A percentile compares a stretch with the other conserved stretches of the same genome.
phyloP scores from a whole-genome alignment of 768 basidiomycete genomes.

The Rubroboletus pulcherrimus region DNA sequence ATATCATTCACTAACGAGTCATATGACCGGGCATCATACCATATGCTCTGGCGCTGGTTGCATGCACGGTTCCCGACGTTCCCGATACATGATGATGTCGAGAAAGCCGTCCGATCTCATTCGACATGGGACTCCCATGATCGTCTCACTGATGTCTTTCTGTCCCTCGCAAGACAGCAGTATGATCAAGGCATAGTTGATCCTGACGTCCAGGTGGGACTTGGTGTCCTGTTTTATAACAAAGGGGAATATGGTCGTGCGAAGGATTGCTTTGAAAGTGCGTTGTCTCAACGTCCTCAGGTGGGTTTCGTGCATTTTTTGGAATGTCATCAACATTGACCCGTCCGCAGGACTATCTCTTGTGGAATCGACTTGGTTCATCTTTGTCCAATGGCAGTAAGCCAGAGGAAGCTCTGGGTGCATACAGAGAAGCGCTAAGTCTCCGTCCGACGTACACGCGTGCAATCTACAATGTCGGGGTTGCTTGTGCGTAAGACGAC shows the following conservation, averaged over 20 bases:
- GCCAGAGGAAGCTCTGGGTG: conserved; percentile 89
- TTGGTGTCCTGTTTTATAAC: conserved; percentile 91
- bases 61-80: conserved; percentile 57
- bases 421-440: conserved; percentile 85
- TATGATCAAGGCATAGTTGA: conserved; percentile 69
- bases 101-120: conserved; percentile 49
- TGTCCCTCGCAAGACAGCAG: conserved; percentile 79
- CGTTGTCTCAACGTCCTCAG: conserved; percentile 72
- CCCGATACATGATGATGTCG: conserved; percentile 52
- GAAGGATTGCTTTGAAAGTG: conserved; percentile 92
- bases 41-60: conserved; percentile 85
- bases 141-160: conserved; percentile 76
- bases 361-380: conserved; percentile 96
- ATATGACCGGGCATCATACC: conserved; percentile 81
- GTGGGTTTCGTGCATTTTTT: conserved; percentile 32
- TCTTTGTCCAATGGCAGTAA: conserved; percentile 91
- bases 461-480: conserved; percentile 96
- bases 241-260: conserved; percentile 83
- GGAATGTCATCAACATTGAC: background rate
- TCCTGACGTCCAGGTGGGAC: conserved; percentile 88
- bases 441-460: conserved; percentile 94
- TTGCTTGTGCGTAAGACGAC: conserved; percentile 72
- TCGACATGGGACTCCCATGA: conserved; percentile 81
- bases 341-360: conserved; percentile 67
- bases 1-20: conserved; percentile 96